These are phyloP conservation scores for Gnomoniopsis sp. DNA, from an alignment of 2,329 filamentous ascomycete species.

Conservation along the genomic window DNA sequence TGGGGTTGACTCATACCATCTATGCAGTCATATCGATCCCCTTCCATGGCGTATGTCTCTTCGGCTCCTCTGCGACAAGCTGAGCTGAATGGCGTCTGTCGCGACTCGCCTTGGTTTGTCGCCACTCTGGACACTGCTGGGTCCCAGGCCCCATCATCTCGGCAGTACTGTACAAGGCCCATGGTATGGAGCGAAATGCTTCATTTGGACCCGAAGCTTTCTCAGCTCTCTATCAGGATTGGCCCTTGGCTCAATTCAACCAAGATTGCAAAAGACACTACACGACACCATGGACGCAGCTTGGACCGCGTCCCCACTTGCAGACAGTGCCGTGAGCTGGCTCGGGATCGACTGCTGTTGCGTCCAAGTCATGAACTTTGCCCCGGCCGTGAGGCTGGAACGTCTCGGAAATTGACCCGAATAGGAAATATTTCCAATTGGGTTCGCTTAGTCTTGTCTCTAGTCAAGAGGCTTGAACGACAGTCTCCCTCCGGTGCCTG, in stretches of 20 bases:
- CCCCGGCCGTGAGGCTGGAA: constrained; percentile 3
- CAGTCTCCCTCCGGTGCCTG: constrained; percentile 10
- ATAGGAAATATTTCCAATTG: constrained; percentile 8
- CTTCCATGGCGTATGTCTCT: background rate
- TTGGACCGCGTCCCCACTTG: background rate
- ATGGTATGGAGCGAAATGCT: constrained; percentile 1
- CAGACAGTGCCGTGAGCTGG: constrained; percentile 13
- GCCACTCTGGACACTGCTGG: background rate
- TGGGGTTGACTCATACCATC: constrained; percentile 1
- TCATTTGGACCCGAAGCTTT: background rate
- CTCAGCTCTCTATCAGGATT: constrained; percentile 1
- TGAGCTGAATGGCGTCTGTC: background rate
- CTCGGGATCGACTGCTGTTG: background rate
- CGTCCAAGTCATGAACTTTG: background rate
- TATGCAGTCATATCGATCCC: background rate
- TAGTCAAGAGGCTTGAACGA: background rate
- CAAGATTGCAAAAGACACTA: background rate
- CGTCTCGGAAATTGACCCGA: constrained; percentile 16
- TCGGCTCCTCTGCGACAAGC: background rate
- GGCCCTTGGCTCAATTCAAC: constrained; percentile 5
- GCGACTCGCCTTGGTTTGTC: background rate
- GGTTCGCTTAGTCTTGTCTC: background rate
- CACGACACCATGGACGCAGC: background rate
- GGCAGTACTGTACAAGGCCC: constrained; percentile 2
- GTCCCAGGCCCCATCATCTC: background rate